Evolutionary conservation across 1,284 basidiomycete species (phyloP).

Genomic region (Puccinia novopanici): DNA sequence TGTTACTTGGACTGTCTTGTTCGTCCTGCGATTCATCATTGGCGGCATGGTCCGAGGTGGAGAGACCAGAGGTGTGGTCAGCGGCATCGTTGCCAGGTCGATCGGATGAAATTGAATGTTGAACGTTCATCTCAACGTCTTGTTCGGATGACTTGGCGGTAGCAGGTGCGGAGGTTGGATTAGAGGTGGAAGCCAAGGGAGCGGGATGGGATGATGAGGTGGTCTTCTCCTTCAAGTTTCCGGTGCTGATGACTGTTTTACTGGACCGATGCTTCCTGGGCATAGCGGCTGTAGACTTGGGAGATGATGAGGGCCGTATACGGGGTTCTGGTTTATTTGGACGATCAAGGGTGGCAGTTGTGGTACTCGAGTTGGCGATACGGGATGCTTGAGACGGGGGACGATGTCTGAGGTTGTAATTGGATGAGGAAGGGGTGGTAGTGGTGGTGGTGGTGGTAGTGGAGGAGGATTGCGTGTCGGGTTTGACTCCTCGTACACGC

Average conservation of each 20-base stretch:
- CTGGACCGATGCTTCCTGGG: conserved; percentile 30
- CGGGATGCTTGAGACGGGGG: conserved; percentile 28
- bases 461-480: conserved; percentile 28
- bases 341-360: background rate
- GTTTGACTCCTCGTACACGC: conserved; percentile 34
- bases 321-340: conserved; percentile 7
- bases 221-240: conserved; percentile 39
- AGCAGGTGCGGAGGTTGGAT: conserved; percentile 15
- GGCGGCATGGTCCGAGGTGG: conserved; percentile 27
- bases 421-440: conserved; percentile 22
- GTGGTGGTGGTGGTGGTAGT: conserved; percentile 21
- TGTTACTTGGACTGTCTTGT: conserved; percentile 35
- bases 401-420: conserved; percentile 33
- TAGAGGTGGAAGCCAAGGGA: conserved; percentile 41
- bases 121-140: conserved; percentile 47
- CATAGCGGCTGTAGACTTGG: conserved; percentile 33
- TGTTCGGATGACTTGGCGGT: conserved; percentile 34
- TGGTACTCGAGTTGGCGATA: background rate
- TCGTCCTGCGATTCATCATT: conserved; percentile 47
- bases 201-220: conserved; percentile 22
- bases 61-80: conserved; percentile 17
- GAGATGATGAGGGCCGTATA: conserved; percentile 6
- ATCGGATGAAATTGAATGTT: conserved; percentile 35
- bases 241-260: conserved; percentile 15
- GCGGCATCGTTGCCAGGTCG: conserved; percentile 18